Evolutionary conservation across 257 asterid species (phyloP).

Genomic region (Plectranthus barbatus): DNA sequence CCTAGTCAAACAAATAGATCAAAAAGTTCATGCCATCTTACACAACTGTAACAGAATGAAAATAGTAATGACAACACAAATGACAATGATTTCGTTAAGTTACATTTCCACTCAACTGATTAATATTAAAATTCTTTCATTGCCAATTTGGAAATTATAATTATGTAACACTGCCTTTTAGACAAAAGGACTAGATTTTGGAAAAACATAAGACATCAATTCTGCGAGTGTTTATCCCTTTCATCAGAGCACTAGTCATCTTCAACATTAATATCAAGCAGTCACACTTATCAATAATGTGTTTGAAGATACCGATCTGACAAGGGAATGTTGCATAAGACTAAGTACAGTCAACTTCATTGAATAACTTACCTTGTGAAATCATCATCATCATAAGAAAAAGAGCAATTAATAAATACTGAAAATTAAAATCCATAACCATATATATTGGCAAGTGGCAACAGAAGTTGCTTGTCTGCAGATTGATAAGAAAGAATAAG

Average conservation of each 20-base stretch:
- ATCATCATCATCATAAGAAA: constrained; percentile 4
- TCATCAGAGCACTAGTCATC: constrained; percentile 10
- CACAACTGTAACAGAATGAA: neutral
- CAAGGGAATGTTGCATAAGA: neutral
- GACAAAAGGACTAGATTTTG: neutral
- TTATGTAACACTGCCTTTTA: neutral
- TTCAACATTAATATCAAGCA: constrained; percentile 4
- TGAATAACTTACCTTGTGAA: neutral
- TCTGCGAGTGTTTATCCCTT: neutral
- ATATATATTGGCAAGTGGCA: neutral
- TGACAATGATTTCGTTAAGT: constrained; percentile 3
- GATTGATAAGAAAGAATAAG: neutral
- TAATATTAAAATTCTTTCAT: neutral
- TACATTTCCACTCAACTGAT: neutral
- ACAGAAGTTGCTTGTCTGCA: constrained; percentile 4
- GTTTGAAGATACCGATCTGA: neutral
- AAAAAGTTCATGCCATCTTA: neutral
- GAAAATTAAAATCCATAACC: neutral
- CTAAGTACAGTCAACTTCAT: neutral
- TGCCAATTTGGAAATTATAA: neutral
- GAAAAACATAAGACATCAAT: neutral
- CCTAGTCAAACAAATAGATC: constrained; percentile 43
- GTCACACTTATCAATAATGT: neutral
- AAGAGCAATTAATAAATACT: neutral
- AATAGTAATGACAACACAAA: neutral